Evolutionary conservation across 192 early-diverging fungal species (phyloP).

Genomic region (Coemansia sp.): DNA sequence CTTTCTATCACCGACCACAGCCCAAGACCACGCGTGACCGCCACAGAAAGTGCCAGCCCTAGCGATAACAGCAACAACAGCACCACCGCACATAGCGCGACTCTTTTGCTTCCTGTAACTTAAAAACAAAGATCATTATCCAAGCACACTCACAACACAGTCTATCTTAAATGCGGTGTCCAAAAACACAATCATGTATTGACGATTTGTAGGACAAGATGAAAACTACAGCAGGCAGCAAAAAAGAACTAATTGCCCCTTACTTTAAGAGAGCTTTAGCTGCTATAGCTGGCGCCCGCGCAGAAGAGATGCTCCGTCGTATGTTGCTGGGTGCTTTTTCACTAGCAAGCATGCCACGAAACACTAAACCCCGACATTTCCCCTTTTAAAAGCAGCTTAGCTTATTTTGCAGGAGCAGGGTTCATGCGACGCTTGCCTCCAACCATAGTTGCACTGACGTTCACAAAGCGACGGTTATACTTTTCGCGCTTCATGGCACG

Average conservation of each 20-base stretch:
- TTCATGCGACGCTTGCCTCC: constrained; percentile 83
- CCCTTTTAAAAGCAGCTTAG: background rate
- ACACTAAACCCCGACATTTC: background rate
- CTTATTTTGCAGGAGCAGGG: constrained; percentile 50
- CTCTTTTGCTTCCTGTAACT: background rate
- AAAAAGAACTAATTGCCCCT: background rate
- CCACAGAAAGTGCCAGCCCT: background rate
- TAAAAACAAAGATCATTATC: background rate
- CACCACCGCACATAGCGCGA: background rate
- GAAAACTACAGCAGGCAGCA: constrained; percentile 6
- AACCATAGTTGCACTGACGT: constrained; percentile 71
- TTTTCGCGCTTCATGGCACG: constrained; percentile 95
- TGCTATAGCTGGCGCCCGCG: too few species aligned
- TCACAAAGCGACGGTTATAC: constrained; percentile 98
- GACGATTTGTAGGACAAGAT: background rate
- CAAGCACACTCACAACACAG: too few species aligned
- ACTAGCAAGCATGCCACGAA: background rate
- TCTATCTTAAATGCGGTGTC: background rate
- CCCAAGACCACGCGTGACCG: background rate
- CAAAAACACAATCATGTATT: constrained; percentile 7
- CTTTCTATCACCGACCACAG: constrained; percentile 15
- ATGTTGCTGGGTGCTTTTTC: too few species aligned
- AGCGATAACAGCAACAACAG: constrained; percentile 1
- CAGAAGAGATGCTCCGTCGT: too few species aligned
- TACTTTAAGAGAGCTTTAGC: too few species aligned